These are phyloP conservation scores for Tylopilus subfusipes DNA, from an alignment of 768 basidiomycete genomes.

Conservation along the genomic window DNA sequence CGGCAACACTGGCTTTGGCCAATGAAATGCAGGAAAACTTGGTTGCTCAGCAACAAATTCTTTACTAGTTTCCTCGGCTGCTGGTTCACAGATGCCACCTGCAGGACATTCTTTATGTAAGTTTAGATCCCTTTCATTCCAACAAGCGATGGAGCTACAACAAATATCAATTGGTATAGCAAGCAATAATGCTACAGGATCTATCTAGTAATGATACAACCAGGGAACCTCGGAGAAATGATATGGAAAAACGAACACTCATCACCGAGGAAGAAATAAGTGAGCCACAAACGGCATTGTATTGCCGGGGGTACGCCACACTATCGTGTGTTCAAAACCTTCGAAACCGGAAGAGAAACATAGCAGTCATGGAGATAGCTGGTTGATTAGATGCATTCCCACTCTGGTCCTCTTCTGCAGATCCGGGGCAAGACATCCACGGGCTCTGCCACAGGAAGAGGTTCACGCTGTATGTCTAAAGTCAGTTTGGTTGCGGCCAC, in stretches of 20 bases:
- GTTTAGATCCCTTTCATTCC: background rate
- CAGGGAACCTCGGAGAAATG: background rate
- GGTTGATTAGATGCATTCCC: conserved; percentile 8
- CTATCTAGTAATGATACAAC: conserved; percentile 23
- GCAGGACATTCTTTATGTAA: too few relatives aligned
- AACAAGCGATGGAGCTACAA: background rate
- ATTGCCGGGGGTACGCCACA: conserved; percentile 3
- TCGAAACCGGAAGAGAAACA: background rate
- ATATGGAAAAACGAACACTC: background rate
- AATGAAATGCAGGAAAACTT: too few relatives aligned
- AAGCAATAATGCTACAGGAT: conserved; percentile 24
- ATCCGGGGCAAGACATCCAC: conserved; percentile 12
- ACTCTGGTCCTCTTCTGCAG: background rate
- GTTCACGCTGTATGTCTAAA: conserved; percentile 6
- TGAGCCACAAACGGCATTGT: conserved; percentile 1
- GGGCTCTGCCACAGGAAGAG: conserved; percentile 7
- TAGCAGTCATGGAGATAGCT: background rate
- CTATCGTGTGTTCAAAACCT: background rate
- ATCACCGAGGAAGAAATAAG: conserved; percentile 1
- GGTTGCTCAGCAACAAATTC: too few relatives aligned
- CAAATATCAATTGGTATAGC: background rate
- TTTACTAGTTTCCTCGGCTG: too few relatives aligned
- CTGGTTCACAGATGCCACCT: too few relatives aligned
- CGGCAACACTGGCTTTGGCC: too few relatives aligned
- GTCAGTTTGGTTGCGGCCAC: background rate